Evolutionary conservation across 805 yeast genomes (phyloP).

Genomic region (Danielia reshetovae): DNA sequence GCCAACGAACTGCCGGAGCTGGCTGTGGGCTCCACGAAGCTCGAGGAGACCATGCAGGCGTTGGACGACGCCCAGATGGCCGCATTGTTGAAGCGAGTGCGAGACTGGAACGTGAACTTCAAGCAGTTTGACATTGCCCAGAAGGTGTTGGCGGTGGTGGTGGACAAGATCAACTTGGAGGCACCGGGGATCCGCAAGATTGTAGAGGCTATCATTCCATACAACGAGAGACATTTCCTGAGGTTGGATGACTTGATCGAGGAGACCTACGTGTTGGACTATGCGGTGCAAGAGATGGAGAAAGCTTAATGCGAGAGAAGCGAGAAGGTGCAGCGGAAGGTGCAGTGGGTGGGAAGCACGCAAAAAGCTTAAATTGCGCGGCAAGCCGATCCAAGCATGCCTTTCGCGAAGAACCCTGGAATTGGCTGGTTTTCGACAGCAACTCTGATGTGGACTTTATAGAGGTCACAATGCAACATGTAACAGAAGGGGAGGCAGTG

Average conservation of each 20-base stretch:
- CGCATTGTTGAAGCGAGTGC: constrained; percentile 63
- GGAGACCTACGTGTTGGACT: constrained; percentile 82
- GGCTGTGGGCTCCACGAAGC: constrained; percentile 49
- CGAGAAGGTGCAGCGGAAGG: too few species aligned
- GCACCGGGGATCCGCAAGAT: constrained; percentile 61
- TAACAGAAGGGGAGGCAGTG: too few species aligned
- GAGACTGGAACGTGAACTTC: constrained; percentile 95
- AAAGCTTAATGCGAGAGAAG: too few species aligned
- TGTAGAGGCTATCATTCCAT: constrained; percentile 79
- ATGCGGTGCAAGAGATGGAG: constrained; percentile 73
- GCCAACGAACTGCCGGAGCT: constrained; percentile 48
- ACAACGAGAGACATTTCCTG: constrained; percentile 77
- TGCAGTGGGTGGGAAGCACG: too few species aligned
- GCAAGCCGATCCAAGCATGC: background rate
- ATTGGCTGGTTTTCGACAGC: too few species aligned
- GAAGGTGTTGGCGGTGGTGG: constrained; percentile 61
- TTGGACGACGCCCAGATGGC: constrained; percentile 59
- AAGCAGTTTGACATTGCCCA: constrained; percentile 79
- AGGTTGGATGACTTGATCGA: constrained; percentile 79
- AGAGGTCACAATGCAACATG: too few species aligned
- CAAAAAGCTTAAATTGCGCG: background rate
- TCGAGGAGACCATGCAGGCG: constrained; percentile 60
- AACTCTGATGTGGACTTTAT: too few species aligned
- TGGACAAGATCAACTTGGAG: constrained; percentile 52
- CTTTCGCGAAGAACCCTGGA: too few species aligned